phyloP scores from a whole-genome alignment of 2,329 filamentous ascomycete genomes.

The Clarireedia homoeocarpa region DNA sequence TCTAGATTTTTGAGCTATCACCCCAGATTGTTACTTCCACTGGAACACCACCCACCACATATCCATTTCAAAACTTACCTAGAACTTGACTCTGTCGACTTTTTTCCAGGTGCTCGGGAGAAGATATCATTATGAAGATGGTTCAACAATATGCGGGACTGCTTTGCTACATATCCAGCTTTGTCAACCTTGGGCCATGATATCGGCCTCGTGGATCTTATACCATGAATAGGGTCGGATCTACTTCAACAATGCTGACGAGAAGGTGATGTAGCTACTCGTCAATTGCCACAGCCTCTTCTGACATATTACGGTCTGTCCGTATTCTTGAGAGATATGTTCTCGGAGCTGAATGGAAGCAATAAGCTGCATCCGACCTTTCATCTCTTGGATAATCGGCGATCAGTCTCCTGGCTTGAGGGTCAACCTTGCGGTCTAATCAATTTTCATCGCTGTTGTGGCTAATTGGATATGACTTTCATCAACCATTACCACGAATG shows the following conservation, averaged over 20 bases:
- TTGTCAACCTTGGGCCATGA: not conserved
- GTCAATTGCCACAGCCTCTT: no score
- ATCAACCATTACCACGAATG: no score
- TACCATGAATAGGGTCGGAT: not conserved
- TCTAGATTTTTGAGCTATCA: slow-evolving; percentile 1
- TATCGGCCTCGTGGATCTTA: slow-evolving; percentile 1
- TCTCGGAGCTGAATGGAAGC: no score
- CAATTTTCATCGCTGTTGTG: no score
- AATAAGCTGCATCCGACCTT: no score
- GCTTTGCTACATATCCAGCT: not conserved
- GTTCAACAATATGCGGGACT: not conserved
- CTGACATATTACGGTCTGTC: no score
- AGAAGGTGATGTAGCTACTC: not conserved
- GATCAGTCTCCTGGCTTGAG: no score
- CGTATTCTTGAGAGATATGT: no score
- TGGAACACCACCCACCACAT: not conserved
- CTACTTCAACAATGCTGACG: not conserved
- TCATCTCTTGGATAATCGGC: no score
- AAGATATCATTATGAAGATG: no score
- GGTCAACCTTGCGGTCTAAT: no score
- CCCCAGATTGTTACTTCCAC: not conserved
- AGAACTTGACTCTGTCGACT: not conserved
- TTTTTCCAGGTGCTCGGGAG: not conserved
- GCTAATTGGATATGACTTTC: no score
- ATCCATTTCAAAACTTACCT: not conserved